A percentile compares a stretch with the other conserved stretches of the same genome.
phyloP scores from a whole-genome alignment of 2,329 filamentous ascomycete species.

The Pestalotiopsis sp. region DNA sequence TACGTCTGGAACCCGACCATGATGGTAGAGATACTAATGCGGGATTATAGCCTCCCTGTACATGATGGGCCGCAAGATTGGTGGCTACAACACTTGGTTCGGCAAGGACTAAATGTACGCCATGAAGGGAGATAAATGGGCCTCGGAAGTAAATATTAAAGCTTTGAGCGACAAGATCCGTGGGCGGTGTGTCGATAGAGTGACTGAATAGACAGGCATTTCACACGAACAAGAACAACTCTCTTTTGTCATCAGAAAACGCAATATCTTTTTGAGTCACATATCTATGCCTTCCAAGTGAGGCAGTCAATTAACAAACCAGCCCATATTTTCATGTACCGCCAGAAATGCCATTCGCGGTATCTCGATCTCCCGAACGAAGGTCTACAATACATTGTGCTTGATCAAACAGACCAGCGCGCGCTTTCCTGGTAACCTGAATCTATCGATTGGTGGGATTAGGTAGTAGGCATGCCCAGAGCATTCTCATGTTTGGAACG shows the following conservation, averaged over 20 bases:
- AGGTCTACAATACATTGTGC: slow-evolving; percentile 18
- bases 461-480: background rate
- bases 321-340: slow-evolving; percentile 9
- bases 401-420: background rate
- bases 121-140: background rate
- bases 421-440: background rate
- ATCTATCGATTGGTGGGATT: background rate
- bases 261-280: background rate
- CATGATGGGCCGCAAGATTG: slow-evolving; percentile 72
- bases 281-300: background rate
- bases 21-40: slow-evolving; percentile 17
- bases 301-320: background rate
- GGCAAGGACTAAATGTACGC: slow-evolving; percentile 51
- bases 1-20: slow-evolving; percentile 42
- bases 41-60: slow-evolving; percentile 58
- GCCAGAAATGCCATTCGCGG: slow-evolving; percentile 15
- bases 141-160: slow-evolving; percentile 1
- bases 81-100: slow-evolving; percentile 82
- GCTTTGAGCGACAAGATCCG: background rate
- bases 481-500: slow-evolving; percentile 20
- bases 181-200: slow-evolving; percentile 18
- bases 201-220: slow-evolving; percentile 17
- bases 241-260: slow-evolving; percentile 1
- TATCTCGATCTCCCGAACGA: slow-evolving; percentile 6
- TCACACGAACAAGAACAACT: slow-evolving; percentile 14